Evolutionary conservation across 2,329 filamentous ascomycete species (phyloP), one percentile per base, ranked within the genome.

Genomic region (Botrytis paeoniae): DNA sequence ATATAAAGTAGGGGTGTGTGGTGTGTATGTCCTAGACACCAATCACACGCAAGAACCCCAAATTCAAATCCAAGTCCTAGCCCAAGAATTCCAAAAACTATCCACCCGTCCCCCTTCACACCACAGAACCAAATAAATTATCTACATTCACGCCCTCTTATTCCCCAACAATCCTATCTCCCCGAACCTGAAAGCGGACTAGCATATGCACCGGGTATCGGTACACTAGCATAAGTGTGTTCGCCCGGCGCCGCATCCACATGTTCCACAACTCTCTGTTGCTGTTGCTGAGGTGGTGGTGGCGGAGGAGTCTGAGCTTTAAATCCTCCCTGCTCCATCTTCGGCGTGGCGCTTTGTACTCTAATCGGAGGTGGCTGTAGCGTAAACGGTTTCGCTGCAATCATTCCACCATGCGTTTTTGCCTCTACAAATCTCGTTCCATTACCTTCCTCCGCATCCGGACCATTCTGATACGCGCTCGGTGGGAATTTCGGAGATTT

Each of bases 191-290:
- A 69, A 8, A 87, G 86, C 78, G 84, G 87, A 82, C 85, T 86
- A 72, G 89, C 78, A 80, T 98, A 98, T 0, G 94, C 93, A 9
- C 92, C 93, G 0, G 95, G 95, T 74, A 98, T 97, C 0, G 95
- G 93, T 45, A 98, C 95, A 35, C 91, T 85, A 20, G 91, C 95
- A 82, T 97, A 98, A 66, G 90, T 89, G 78, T 92, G 89, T 86
- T 98, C 95, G 65, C 94, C 92, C 0, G 92, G 90, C 16, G 92
- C 92, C 39, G 89, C 87, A 18, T 87, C 88, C 29, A 90, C 90
- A 77, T 93, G 92, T 68, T 90, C 86, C 77, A 91, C 78, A 86
- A 85, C 68, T 82, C 79, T 20, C 82, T 81, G 71, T 77, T 77
- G 74, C 51, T 32, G 66, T 32, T 45, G 45, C 51, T 41, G 48